A percentile compares a stretch with the other conserved stretches of the same genome.
Conservation (phyloP, 176 grass and related monocot genomes). For the Oryza coarctata region DNA sequence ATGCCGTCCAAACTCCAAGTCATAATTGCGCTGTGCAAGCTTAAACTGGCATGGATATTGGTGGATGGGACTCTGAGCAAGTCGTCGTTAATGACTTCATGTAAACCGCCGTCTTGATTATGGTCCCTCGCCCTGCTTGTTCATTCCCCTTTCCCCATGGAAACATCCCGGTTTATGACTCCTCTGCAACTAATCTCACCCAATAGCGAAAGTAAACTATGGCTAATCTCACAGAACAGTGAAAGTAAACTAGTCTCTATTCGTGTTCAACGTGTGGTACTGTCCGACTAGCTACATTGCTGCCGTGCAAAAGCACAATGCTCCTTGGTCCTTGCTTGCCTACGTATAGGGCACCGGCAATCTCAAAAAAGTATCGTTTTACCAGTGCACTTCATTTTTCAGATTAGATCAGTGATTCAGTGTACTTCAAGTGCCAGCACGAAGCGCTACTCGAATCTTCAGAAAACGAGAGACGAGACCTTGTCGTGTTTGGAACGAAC, state of each 20-base stretch:
- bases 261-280: not conserved
- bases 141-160: constrained; percentile 1
- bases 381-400: no score
- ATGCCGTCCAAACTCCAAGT: not conserved
- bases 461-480: not conserved
- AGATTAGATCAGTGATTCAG: no score
- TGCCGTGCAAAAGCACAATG: not conserved
- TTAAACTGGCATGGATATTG: constrained; percentile 14
- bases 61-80: constrained; percentile 13
- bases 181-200: not conserved
- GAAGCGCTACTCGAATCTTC: not conserved
- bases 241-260: not conserved
- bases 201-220: not conserved
- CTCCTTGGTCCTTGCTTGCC: not conserved
- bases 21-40: not conserved
- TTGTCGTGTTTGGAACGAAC: not conserved
- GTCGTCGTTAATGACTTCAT: not conserved
- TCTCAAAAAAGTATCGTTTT: not conserved
- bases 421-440: not conserved
- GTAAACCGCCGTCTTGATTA: not conserved
- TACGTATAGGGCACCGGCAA: not conserved
- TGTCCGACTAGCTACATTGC: not conserved
- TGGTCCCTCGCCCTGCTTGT: not conserved
- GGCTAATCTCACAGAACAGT: not conserved
- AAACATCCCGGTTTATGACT: not conserved